These are phyloP conservation scores for Clarireedia paspali DNA, from an alignment of 2,329 filamentous ascomycete genomes.

Conservation along the genomic window DNA sequence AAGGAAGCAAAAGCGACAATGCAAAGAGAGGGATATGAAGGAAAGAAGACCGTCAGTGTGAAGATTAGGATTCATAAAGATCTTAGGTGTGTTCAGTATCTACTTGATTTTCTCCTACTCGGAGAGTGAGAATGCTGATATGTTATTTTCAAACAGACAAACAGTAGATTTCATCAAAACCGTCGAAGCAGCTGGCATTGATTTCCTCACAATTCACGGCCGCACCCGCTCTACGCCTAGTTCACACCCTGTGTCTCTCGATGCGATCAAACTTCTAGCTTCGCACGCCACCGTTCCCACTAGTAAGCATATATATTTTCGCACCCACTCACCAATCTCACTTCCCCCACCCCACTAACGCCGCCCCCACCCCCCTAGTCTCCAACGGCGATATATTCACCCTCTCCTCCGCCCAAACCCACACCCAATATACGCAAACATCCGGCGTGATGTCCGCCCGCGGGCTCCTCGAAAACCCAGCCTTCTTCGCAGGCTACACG, in stretches of 20 bases:
- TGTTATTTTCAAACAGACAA: slow-evolving; percentile 10
- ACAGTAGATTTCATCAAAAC: slow-evolving; percentile 55
- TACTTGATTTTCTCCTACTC: neutral
- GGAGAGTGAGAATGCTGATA: neutral
- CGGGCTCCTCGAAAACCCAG: slow-evolving; percentile 59
- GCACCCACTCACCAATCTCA: too few species aligned
- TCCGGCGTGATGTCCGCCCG: slow-evolving; percentile 64
- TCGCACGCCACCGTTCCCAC: slow-evolving; percentile 49
- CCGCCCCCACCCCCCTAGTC: slow-evolving; percentile 27
- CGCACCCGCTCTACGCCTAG: slow-evolving; percentile 55
- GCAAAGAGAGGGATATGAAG: slow-evolving; percentile 43
- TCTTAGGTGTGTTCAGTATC: slow-evolving; percentile 32
- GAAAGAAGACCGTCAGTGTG: slow-evolving; percentile 49
- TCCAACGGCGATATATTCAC: slow-evolving; percentile 65
- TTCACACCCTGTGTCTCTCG: slow-evolving; percentile 51
- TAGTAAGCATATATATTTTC: neutral
- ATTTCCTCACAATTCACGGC: slow-evolving; percentile 65
- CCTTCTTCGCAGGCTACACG: slow-evolving; percentile 47
- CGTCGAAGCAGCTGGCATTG: slow-evolving; percentile 50
- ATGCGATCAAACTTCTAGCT: slow-evolving; percentile 43
- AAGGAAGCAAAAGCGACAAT: slow-evolving; percentile 46
- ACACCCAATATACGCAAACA: slow-evolving; percentile 36
- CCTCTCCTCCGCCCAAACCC: slow-evolving; percentile 29
- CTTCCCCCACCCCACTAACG: too few species aligned
- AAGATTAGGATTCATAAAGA: slow-evolving; percentile 65